phyloP scores from a whole-genome alignment of 768 basidiomycete species.

The Kwoniella bestiolae region DNA sequence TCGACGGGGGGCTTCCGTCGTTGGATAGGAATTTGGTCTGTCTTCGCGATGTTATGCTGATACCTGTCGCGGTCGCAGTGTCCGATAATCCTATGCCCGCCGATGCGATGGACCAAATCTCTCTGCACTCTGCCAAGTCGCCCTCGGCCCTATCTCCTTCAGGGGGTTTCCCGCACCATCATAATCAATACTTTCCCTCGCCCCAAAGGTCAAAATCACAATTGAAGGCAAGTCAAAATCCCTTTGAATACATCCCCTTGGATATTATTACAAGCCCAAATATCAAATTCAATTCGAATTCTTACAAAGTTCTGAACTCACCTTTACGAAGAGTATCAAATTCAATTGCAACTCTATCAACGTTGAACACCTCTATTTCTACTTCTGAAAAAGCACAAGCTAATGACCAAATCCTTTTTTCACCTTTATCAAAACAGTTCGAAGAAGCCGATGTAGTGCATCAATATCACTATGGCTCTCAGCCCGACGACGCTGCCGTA shows the following conservation, averaged over 20 bases:
- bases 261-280: background rate
- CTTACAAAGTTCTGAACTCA: background rate
- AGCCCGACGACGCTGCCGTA: conserved; percentile 30
- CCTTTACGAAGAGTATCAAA: background rate
- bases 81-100: conserved; percentile 83
- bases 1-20: too few species aligned
- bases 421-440: conserved; percentile 36
- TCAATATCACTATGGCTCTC: conserved; percentile 49
- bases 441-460: conserved; percentile 57
- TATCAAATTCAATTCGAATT: background rate
- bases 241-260: background rate
- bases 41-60: too few species aligned
- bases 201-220: conserved; percentile 35
- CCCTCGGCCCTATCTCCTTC: background rate
- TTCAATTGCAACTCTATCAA: too few species aligned
- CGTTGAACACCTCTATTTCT: background rate
- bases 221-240: conserved; percentile 36
- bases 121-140: conserved; percentile 42
- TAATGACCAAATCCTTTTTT: background rate
- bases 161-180: conserved; percentile 2
- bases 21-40: too few species aligned
- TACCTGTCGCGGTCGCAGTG: too few species aligned
- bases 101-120: conserved; percentile 55
- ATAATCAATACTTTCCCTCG: conserved; percentile 12
- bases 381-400: background rate